Evolutionary conservation across 148 eudicot genomes (phyloP), one percentile per base, ranked within the genome.

Genomic region (Vaccinium darrowii): DNA sequence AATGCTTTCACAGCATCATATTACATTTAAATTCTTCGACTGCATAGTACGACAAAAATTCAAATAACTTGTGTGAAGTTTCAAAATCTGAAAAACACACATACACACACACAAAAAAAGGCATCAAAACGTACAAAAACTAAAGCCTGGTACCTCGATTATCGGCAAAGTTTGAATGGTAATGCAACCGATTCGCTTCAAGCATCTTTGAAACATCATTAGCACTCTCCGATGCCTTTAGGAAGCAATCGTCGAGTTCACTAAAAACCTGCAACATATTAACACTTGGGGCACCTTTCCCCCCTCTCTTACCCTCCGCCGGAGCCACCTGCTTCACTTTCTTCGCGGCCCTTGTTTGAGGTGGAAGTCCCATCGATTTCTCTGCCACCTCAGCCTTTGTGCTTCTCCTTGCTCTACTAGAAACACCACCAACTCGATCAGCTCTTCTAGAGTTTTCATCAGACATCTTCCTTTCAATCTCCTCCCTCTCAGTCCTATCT

Each of bases 121-220:
- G 49, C 9, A 65, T 78, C 25, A 52, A 75, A 7, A 71, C 51
- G 47, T 62, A 7, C 13, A 80, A 71, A 30, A 65, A 72, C 43
- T 8, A n/a, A 67, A 52, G 65, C 76, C 15, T 65, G 18, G 21
- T 88, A 92, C 92, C 94, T 84, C 91, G 86, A 63, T 92, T 91
- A 86, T 97, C 95, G 19, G 98, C 99, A 88, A 94, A 94, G 89
- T 94, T 97, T 25, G 98, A 97, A 87, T 97, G 99, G 83, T 95
- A 97, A 86, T 97, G 99, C 95, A 97, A 90, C 73, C 95, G 88
- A 81, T 94, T 90, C 1, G 98, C 99, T 92, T 97, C 99, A 75
- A 97, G 96, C 96, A 97, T 88, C 89, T 90, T 93, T 0, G 96
- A 92, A 79, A 95, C 99, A 49, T 92, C 95, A 16, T 91, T 90